Base-by-base conservation (phyloP, 805 yeast genomes). In the Candida corydali region DNA sequence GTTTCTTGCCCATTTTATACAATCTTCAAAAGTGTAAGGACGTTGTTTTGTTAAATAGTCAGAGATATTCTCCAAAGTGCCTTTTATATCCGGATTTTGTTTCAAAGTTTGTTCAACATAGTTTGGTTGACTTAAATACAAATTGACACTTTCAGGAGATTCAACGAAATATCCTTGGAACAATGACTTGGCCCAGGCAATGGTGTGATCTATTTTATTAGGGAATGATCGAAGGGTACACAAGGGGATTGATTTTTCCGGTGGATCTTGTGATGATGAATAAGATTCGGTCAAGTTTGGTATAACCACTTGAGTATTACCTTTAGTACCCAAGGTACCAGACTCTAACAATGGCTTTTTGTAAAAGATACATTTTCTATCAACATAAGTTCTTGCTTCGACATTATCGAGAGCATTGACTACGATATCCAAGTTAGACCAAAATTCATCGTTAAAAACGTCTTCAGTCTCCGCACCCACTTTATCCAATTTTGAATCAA, bases 201-300 rank as follows among this genome's bases (percentile, higher is more conserved):
- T 93, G 1, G 99, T 93, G 57, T 93, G 99, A 59, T 93, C 99
- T 52, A 93, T 93, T 65, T 91, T 91, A 63, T 88, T 86, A 39
- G 99, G 99, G 82, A 93, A 93, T 3, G 96, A 86, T 65, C 98
- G 81, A 57, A 93, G 73, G 2, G 99, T 93, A 75, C 99, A 93
- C 54, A 93, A 73, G 22, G 99, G 99, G 54, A 93, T 89, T 3
- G 96, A 80, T 64, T 88, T 88, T 69, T 93, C 99, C 26, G 99
- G 99, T 29, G 99, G 98, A 64, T 93, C 99, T 59, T 87, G 94
- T 9, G 96, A 86, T 2, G 96, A 85, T 3, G 97, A 86, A 63
- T 93, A 93, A 4, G 95, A 85, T 65, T 93, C 99, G 2, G 99
- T 93, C 56, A 93, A 63, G 56, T 79, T 76, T 48, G 99, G 99